Percentiles rank a stretch among this genome's conserved stretches.
phyloP scores from a whole-genome alignment of 139 green algal species.

The Pseudopediastrum boryanum region DNA sequence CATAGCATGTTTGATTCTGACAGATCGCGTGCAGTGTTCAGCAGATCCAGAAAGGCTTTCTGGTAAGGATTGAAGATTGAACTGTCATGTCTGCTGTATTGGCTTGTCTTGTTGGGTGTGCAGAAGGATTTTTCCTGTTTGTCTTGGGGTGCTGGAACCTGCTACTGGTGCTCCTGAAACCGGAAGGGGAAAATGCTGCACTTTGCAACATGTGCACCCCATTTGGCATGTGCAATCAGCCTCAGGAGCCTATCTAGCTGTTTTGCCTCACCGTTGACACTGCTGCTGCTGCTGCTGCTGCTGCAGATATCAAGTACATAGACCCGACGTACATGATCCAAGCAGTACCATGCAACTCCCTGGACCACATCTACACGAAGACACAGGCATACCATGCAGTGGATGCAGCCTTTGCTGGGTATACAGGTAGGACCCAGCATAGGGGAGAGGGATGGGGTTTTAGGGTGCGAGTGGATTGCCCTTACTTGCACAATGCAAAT shows the following conservation, averaged over 20 bases:
- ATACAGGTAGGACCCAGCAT: constrained; percentile 55
- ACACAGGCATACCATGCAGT: constrained; percentile 87
- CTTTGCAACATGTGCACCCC: neutral
- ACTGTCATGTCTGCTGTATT: neutral
- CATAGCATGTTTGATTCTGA: neutral
- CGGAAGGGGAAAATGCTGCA: too few relatives aligned
- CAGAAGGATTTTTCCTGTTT: too few relatives aligned
- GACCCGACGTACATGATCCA: constrained; percentile 92
- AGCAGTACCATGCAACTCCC: constrained; percentile 73
- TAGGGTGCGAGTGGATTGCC: neutral
- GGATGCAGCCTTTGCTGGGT: constrained; percentile 89
- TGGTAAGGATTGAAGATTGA: neutral
- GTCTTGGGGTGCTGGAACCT: neutral
- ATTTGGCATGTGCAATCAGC: neutral
- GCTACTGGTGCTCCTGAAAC: neutral
- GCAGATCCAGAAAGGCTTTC: neutral
- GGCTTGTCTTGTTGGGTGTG: neutral
- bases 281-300: constrained; percentile 37
- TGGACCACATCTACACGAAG: constrained; percentile 77
- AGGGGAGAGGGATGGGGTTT: neutral
- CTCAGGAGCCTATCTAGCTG: neutral
- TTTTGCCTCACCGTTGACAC: neutral
- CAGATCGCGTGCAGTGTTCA: neutral
- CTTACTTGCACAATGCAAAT: neutral
- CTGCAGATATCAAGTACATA: constrained; percentile 66